A percentile compares a stretch with the other conserved stretches of the same genome.
phyloP scores from a whole-genome alignment of 805 yeast genomes.

The Wickerhamomyces silvicola region DNA sequence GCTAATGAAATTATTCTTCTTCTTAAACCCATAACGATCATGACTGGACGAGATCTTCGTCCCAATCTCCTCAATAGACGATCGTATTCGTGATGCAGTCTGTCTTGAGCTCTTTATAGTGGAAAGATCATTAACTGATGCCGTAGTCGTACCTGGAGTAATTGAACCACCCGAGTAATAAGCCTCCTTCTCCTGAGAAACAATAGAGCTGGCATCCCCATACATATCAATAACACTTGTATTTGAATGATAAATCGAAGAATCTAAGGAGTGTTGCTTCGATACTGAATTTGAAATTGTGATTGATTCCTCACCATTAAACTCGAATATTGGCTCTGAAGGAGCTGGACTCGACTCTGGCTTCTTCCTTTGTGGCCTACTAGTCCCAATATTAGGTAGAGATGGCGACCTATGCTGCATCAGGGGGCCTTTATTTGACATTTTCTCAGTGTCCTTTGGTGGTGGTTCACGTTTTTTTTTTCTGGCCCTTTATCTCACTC shows the following conservation, averaged over 20 bases:
- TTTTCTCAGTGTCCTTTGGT: too few species aligned
- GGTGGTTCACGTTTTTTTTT: too few species aligned
- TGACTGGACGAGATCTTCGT: constrained; percentile 20
- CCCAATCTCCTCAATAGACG: constrained; percentile 8
- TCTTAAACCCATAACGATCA: constrained; percentile 87
- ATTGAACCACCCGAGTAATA: not conserved
- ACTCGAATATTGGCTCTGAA: too few species aligned
- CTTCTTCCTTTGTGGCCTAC: too few species aligned
- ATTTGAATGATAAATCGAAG: constrained; percentile 20
- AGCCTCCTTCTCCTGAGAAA: constrained; percentile 2
- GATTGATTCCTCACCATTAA: too few species aligned
- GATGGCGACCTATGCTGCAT: too few species aligned
- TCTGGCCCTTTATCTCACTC: too few species aligned
- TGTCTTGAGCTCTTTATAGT: constrained; percentile 6
- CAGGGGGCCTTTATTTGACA: too few species aligned
- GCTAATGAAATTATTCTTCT: constrained; percentile 47
- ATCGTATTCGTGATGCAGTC: constrained; percentile 7
- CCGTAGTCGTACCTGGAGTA: not conserved
- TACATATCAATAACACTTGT: constrained; percentile 33
- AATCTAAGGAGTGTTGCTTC: not conserved
- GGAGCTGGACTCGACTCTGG: too few species aligned
- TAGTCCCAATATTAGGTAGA: too few species aligned
- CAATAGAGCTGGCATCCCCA: constrained; percentile 19
- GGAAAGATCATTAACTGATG: constrained; percentile 4
- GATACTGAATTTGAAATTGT: not conserved